phyloP scores from a whole-genome alignment of 1,284 basidiomycete species.

The Sporisorium exsertum region DNA sequence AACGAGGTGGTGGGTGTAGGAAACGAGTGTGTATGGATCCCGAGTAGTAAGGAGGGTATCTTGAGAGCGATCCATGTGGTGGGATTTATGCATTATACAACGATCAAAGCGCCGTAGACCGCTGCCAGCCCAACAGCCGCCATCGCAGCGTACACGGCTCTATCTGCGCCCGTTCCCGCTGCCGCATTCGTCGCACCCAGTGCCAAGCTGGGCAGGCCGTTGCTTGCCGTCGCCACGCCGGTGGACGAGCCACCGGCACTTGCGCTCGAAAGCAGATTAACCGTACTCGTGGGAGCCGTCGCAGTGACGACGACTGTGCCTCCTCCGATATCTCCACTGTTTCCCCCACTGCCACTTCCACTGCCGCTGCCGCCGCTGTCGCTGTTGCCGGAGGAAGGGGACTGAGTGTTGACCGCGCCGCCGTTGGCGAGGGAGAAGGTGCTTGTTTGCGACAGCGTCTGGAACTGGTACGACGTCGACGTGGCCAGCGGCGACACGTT shows the following conservation, averaged over 20 bases:
- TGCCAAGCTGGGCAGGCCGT: conserved; percentile 20
- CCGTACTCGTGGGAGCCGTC: conserved; percentile 19
- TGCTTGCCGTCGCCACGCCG: conserved; percentile 5
- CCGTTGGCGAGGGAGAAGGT: conserved; percentile 25
- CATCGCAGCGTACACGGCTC: neutral
- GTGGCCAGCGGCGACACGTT: conserved; percentile 53
- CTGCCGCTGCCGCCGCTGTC: neutral
- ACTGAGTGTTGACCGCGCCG: conserved; percentile 4
- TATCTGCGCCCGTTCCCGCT: too few relatives aligned
- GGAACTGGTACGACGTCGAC: conserved; percentile 40
- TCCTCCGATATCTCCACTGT: conserved; percentile 5
- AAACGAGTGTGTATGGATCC: neutral
- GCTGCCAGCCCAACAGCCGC: neutral
- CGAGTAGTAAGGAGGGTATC: conserved; percentile 1
- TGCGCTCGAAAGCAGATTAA: neutral
- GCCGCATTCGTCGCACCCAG: conserved; percentile 9
- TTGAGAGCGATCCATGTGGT: neutral
- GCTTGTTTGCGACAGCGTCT: conserved; percentile 32
- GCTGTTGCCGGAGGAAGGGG: neutral
- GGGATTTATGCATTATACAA: neutral
- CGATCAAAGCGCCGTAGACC: neutral
- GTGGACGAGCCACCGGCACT: neutral
- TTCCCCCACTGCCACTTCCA: neutral
- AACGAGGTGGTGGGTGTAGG: neutral
- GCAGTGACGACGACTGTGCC: conserved; percentile 35